Percentiles rank a stretch among this genome's conserved stretches.
phyloP scores from a whole-genome alignment of 805 yeast genomes.

The Barnettozyma sp. region DNA sequence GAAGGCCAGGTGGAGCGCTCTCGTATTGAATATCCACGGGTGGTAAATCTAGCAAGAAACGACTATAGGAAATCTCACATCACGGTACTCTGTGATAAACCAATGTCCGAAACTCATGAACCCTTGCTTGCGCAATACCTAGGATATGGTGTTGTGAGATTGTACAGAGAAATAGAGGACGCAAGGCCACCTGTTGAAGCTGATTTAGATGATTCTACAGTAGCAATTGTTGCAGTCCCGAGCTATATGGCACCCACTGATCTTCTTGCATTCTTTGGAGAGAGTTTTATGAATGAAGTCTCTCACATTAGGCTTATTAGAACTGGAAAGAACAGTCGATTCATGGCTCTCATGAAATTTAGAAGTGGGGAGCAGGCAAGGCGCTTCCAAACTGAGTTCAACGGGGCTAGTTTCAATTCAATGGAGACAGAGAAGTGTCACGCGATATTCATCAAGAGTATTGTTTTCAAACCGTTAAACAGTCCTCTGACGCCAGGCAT shows the following conservation, averaged over 20 bases:
- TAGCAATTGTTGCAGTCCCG: slow-evolving; percentile 81
- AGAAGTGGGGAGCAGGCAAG: slow-evolving; percentile 46
- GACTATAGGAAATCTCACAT: slow-evolving; percentile 28
- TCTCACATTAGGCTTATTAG: slow-evolving; percentile 69
- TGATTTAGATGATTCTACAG: slow-evolving; percentile 56
- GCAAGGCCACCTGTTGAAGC: slow-evolving; percentile 22
- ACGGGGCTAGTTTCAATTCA: slow-evolving; percentile 72
- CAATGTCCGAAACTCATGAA: slow-evolving; percentile 3
- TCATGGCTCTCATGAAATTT: slow-evolving; percentile 75
- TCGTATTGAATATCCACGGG: too few relatives aligned
- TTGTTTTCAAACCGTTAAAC: slow-evolving; percentile 22
- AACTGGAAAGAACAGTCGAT: slow-evolving; percentile 59
- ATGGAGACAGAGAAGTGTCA: slow-evolving; percentile 88
- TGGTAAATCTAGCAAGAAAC: too few relatives aligned
- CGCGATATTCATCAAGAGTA: slow-evolving; percentile 54
- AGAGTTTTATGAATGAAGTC: slow-evolving; percentile 43
- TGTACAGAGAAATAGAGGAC: slow-evolving; percentile 46
- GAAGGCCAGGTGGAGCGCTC: too few relatives aligned
- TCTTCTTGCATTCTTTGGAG: slow-evolving; percentile 73
- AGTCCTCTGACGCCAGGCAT: slow-evolving; percentile 30
- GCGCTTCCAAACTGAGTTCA: slow-evolving; percentile 55
- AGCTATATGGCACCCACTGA: slow-evolving; percentile 83
- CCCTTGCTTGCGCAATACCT: slow-evolving; percentile 44
- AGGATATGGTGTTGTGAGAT: slow-evolving; percentile 68
- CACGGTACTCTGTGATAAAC: slow-evolving; percentile 18